phyloP scores from a whole-genome alignment of 139 green algal species.

The Gonium pectorale region DNA sequence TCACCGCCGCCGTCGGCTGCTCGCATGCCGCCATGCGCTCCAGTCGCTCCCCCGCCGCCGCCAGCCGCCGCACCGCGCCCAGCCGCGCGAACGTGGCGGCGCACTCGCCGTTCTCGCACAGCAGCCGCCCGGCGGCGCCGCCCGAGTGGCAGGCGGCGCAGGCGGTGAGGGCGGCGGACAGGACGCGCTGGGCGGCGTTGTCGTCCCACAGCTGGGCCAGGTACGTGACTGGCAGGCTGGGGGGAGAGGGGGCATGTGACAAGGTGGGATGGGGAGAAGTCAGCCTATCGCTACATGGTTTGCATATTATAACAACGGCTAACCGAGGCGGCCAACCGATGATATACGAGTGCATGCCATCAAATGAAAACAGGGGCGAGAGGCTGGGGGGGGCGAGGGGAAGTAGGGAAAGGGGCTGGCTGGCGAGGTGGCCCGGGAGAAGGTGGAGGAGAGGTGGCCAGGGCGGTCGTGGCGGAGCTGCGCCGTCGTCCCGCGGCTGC shows the following conservation, averaged over 20 bases:
- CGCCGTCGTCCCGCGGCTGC: too few species aligned
- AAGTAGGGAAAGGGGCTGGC: background rate
- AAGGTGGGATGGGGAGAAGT: background rate
- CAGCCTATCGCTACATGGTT: too few species aligned
- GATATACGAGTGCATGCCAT: too few species aligned
- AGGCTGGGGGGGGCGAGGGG: background rate
- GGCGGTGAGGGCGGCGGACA: conserved; percentile 2
- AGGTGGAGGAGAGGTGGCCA: too few species aligned
- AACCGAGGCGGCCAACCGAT: too few species aligned
- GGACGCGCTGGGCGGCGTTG: background rate
- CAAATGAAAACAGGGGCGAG: too few species aligned
- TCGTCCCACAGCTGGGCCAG: background rate
- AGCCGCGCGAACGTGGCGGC: conserved; percentile 65
- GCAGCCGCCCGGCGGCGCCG: conserved; percentile 52
- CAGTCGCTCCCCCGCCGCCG: conserved; percentile 20
- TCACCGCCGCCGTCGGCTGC: too few species aligned
- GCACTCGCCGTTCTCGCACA: conserved; percentile 84
- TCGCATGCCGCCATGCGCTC: conserved; percentile 11
- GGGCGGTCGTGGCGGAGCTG: too few species aligned
- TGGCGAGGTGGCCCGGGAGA: background rate
- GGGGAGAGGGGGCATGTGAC: background rate
- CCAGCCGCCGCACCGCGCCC: conserved; percentile 21
- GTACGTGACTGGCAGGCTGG: background rate
- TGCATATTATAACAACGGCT: too few species aligned
- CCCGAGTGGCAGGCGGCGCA: conserved; percentile 79